Conservation (phyloP, 345 rosid species). For the Populus ilicifolia region DNA sequence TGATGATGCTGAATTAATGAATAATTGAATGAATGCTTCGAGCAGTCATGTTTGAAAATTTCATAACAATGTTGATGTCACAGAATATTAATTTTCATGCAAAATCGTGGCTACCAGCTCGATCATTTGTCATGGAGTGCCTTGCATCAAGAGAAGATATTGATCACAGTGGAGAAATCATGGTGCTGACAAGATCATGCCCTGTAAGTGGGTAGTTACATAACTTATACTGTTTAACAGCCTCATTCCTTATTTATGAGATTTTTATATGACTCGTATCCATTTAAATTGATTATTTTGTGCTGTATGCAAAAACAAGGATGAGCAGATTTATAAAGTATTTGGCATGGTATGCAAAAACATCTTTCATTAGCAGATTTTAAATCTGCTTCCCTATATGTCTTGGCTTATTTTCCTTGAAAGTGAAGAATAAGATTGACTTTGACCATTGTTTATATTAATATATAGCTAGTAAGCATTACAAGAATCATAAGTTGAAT, state of each 20-base stretch:
- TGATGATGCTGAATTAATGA: background rate
- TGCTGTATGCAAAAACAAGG: background rate
- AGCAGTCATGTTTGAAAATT: background rate
- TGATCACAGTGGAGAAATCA: constrained; percentile 80
- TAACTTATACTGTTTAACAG: background rate
- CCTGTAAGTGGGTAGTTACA: constrained; percentile 53
- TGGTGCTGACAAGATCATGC: constrained; percentile 61
- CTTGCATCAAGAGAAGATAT: constrained; percentile 51
- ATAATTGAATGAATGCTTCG: background rate
- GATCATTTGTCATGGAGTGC: constrained; percentile 76
- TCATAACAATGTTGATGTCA: constrained; percentile 8
- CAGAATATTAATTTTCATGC: constrained; percentile 68
- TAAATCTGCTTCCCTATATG: background rate
- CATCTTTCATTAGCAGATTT: background rate
- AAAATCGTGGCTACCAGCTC: constrained; percentile 86
- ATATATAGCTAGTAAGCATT: background rate
- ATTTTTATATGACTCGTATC: background rate
- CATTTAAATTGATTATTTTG: background rate
- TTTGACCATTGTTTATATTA: background rate
- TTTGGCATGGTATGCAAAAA: background rate
- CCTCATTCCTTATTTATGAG: background rate
- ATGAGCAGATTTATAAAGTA: background rate
- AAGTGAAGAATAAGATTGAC: background rate
- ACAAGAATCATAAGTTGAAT: background rate
- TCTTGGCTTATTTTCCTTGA: background rate